These are phyloP conservation scores for Scheffersomyces cryptocercus DNA, from an alignment of 1,139 yeast species.

Conservation along the genomic window DNA sequence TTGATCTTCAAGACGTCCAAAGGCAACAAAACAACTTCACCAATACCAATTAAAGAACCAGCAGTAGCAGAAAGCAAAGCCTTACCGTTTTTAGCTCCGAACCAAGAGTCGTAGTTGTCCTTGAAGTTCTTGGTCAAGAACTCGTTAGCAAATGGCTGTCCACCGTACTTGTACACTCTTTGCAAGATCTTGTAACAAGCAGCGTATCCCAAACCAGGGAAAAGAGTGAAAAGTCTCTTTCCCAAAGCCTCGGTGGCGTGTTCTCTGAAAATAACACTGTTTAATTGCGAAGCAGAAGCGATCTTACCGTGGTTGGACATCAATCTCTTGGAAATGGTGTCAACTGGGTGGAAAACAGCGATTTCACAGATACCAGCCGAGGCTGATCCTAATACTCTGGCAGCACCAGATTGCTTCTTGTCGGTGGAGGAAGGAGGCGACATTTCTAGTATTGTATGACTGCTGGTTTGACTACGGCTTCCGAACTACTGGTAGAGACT, in stretches of 20 bases:
- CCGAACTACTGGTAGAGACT: constrained; percentile 7
- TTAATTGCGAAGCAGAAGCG: constrained; percentile 63
- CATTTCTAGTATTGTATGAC: constrained; percentile 26
- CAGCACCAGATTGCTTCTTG: constrained; percentile 84
- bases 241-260: constrained; percentile 73
- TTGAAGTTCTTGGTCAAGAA: constrained; percentile 77
- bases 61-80: constrained; percentile 97
- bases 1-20: constrained; percentile 95
- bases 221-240: constrained; percentile 75
- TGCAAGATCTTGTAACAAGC: constrained; percentile 96
- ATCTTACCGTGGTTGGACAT: constrained; percentile 91
- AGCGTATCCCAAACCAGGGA: constrained; percentile 98
- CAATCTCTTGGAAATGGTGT: constrained; percentile 94
- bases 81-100: constrained; percentile 95
- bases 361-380: constrained; percentile 97
- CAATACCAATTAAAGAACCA: constrained; percentile 95
- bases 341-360: constrained; percentile 98
- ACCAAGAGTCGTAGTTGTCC: constrained; percentile 65
- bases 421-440: constrained; percentile 57
- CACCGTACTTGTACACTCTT: constrained; percentile 98
- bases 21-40: constrained; percentile 94
- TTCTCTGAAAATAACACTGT: constrained; percentile 82
- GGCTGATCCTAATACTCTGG: constrained; percentile 95
- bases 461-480: constrained; percentile 7
- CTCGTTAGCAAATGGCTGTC: constrained; percentile 98